These are phyloP conservation scores for Porogramme epimiltina DNA, from an alignment of 1,284 basidiomycete species.

Conservation along the genomic window DNA sequence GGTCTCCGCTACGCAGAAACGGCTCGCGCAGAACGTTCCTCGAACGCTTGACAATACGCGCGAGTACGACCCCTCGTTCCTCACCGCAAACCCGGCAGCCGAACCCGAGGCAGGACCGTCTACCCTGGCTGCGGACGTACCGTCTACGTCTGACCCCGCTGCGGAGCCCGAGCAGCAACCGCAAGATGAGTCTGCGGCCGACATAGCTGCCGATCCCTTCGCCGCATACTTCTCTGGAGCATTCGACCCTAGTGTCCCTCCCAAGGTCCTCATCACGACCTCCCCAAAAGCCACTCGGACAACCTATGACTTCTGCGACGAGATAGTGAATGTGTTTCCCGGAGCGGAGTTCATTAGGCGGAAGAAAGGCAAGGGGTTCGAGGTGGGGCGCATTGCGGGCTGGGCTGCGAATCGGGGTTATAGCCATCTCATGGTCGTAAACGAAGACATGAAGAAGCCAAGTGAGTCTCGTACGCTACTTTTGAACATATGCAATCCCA, in stretches of 20 bases:
- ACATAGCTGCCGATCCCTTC: conserved; percentile 74
- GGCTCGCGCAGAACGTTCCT: conserved; percentile 84
- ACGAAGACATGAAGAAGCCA: conserved; percentile 91
- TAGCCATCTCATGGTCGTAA: conserved; percentile 89
- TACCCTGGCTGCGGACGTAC: conserved; percentile 31
- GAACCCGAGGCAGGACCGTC: conserved; percentile 35
- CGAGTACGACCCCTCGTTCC: conserved; percentile 85
- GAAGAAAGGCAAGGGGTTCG: conserved; percentile 91
- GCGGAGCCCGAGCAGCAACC: conserved; percentile 26
- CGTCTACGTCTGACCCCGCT: conserved; percentile 20
- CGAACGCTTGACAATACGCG: conserved; percentile 93
- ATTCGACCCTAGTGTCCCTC: conserved; percentile 69
- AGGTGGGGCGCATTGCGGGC: conserved; percentile 89
- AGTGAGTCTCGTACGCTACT: conserved; percentile 57
- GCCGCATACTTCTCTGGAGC: conserved; percentile 67
- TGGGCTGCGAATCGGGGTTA: conserved; percentile 93
- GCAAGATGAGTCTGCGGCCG: conserved; percentile 61
- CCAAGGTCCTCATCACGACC: conserved; percentile 90
- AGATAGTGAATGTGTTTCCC: conserved; percentile 90
- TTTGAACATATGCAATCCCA: background rate
- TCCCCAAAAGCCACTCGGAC: conserved; percentile 83
- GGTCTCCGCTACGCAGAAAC: conserved; percentile 54
- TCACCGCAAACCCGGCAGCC: conserved; percentile 64
- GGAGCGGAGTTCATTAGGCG: conserved; percentile 93
- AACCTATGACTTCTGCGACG: conserved; percentile 90